These are phyloP conservation scores for Penicillium sp. DNA, from an alignment of 2,329 filamentous ascomycete genomes.

Conservation along the genomic window DNA sequence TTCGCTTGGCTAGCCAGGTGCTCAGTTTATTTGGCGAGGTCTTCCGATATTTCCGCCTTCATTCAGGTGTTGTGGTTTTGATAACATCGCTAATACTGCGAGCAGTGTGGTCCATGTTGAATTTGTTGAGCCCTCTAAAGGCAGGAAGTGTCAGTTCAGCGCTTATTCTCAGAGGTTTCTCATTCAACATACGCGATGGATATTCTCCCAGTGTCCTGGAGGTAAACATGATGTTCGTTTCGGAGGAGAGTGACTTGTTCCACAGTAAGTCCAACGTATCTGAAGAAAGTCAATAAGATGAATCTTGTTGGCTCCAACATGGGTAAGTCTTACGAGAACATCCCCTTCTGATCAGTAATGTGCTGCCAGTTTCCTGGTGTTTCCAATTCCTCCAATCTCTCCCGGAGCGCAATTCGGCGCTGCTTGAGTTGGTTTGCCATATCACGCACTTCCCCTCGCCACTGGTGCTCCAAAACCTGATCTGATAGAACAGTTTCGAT, in stretches of 20 bases:
- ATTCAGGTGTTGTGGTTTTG: constrained; percentile 3
- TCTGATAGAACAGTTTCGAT: constrained; percentile 10
- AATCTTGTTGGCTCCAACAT: not conserved
- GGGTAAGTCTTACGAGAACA: constrained; percentile 12
- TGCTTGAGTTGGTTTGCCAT: constrained; percentile 10
- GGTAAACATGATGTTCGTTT: constrained; percentile 12
- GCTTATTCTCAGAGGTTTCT: not conserved
- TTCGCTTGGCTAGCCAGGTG: too few relatives aligned
- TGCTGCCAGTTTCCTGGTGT: constrained; percentile 15
- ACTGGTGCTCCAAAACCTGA: constrained; percentile 5
- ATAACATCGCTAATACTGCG: constrained; percentile 15
- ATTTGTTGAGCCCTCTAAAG: constrained; percentile 13
- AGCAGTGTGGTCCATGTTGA: constrained; percentile 12
- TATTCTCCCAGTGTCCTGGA: constrained; percentile 16
- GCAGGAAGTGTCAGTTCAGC: not conserved
- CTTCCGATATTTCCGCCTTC: not conserved
- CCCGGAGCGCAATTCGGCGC: constrained; percentile 4
- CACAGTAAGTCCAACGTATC: constrained; percentile 13
- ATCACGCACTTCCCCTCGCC: constrained; percentile 9
- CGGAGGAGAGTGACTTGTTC: constrained; percentile 12
- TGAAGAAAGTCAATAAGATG: constrained; percentile 2
- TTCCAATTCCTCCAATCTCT: constrained; percentile 7
- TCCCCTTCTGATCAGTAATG: constrained; percentile 16
- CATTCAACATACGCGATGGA: constrained; percentile 13
- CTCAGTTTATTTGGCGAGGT: too few relatives aligned